phyloP scores from a whole-genome alignment of 768 basidiomycete genomes.

The Psilocybe sp. region DNA sequence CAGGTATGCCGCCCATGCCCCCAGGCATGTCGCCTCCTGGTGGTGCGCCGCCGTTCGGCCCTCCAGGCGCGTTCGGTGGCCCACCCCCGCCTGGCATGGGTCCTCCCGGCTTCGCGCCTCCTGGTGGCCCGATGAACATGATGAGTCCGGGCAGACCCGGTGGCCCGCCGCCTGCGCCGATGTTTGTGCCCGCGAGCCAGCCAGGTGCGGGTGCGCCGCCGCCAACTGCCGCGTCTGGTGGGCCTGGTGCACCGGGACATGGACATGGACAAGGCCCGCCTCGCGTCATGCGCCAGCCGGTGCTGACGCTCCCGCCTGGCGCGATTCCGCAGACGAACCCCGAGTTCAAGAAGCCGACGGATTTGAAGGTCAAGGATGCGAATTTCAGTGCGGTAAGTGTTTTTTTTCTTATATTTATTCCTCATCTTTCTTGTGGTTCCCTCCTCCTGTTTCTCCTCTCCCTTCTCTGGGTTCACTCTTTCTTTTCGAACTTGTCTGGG shows the following conservation, averaged over 20 bases:
- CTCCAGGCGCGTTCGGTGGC: constrained; percentile 6
- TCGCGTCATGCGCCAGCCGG: constrained; percentile 17
- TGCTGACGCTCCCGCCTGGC: constrained; percentile 52
- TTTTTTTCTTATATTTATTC: not conserved
- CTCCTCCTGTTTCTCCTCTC: not conserved
- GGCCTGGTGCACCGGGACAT: too few species aligned
- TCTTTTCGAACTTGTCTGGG: too few species aligned
- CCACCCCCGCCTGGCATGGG: constrained; percentile 13
- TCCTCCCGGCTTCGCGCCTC: constrained; percentile 6
- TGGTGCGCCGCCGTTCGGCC: constrained; percentile 11
- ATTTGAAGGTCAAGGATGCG: constrained; percentile 70
- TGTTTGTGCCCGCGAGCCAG: constrained; percentile 16
- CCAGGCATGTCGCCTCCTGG: not conserved
- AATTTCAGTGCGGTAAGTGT: constrained; percentile 73
- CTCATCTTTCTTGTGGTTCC: not conserved
- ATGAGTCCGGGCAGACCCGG: too few species aligned
- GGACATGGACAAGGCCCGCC: constrained; percentile 8
- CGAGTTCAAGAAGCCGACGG: constrained; percentile 72
- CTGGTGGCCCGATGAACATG: not conserved
- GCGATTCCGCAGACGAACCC: constrained; percentile 63
- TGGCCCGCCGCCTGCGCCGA: constrained; percentile 17
- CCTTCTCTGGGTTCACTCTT: too few species aligned
- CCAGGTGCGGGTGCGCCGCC: too few species aligned
- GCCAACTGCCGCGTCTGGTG: too few species aligned
- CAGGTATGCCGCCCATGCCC: too few species aligned